Percentiles rank a stretch among this genome's conserved stretches.
Evolutionary conservation across 495 filamentous ascomycete genomes (phyloP).

Genomic region (Chaetomidium leptoderma): DNA sequence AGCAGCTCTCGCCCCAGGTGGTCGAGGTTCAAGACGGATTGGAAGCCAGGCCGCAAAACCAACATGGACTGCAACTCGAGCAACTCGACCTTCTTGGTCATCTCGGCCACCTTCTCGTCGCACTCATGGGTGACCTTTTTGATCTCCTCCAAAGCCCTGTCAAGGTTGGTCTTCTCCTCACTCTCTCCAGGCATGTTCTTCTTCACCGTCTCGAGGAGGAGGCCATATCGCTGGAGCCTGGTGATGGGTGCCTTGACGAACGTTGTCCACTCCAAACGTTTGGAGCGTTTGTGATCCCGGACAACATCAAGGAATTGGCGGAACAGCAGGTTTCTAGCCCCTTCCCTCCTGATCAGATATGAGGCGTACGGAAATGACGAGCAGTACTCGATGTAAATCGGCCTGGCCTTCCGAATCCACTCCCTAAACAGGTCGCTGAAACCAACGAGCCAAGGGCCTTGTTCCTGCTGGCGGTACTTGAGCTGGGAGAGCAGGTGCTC

Average conservation of each 20-base stretch:
- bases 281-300: conserved; percentile 73
- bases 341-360: conserved; percentile 79
- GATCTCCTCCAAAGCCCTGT: conserved; percentile 90
- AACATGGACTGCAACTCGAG: conserved; percentile 79
- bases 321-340: conserved; percentile 80
- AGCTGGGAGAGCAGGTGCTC: conserved; percentile 91
- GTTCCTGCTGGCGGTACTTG: conserved; percentile 95
- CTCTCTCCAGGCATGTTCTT: conserved; percentile 78
- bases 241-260: conserved; percentile 93
- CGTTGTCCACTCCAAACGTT: conserved; percentile 86
- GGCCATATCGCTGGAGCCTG: conserved; percentile 81
- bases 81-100: conserved; percentile 84
- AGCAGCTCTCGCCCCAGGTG: conserved; percentile 89
- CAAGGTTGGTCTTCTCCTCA: conserved; percentile 85
- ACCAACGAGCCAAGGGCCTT: conserved; percentile 88
- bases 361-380: conserved; percentile 79
- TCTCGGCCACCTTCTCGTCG: conserved; percentile 90
- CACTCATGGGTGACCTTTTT: conserved; percentile 88
- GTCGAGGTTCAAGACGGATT: conserved; percentile 82
- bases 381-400: conserved; percentile 87
- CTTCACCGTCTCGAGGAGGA: conserved; percentile 77
- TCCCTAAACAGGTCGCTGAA: conserved; percentile 98
- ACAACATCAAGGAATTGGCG: conserved; percentile 76
- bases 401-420: conserved; percentile 93
- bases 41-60: conserved; percentile 79